A percentile compares a stretch with the other conserved stretches of the same genome.
These are phyloP conservation scores for Dispira simplex DNA, from an alignment of 192 early-diverging fungal genomes.

Conservation along the genomic window DNA sequence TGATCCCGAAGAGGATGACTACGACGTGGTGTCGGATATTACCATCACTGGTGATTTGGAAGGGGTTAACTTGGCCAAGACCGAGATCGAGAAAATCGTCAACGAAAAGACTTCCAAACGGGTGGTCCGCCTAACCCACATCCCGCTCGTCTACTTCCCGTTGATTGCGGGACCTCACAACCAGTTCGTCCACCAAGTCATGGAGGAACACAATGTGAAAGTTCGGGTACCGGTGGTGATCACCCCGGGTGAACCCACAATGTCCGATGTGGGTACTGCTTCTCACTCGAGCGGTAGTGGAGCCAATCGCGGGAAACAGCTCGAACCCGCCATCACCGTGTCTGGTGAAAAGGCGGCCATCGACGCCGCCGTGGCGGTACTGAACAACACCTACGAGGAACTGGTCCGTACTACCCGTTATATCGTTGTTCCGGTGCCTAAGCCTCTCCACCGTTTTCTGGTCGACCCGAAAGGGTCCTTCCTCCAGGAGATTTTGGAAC, in stretches of 20 bases:
- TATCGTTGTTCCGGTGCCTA: conserved; percentile 56
- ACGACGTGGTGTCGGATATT: conserved; percentile 34
- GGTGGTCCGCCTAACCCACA: conserved; percentile 40
- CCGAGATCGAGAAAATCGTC: conserved; percentile 68
- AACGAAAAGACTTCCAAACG: conserved; percentile 57
- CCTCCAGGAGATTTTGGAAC: conserved; percentile 69
- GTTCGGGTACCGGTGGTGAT: conserved; percentile 58
- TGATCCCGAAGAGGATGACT: conserved; percentile 42
- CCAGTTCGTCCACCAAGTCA: conserved; percentile 36
- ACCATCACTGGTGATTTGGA: conserved; percentile 71
- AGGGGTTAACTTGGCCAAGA: conserved; percentile 69
- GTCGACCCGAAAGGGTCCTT: conserved; percentile 63
- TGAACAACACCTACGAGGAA: conserved; percentile 40
- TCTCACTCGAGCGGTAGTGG: conserved; percentile 26
- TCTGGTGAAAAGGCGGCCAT: conserved; percentile 65
- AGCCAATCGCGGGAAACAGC: conserved; percentile 12
- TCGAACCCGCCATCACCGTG: conserved; percentile 43
- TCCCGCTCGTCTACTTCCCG: conserved; percentile 61
- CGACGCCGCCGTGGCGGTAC: conserved; percentile 36
- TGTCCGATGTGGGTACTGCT: conserved; percentile 15
- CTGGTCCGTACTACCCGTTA: conserved; percentile 49
- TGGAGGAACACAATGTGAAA: conserved; percentile 42
- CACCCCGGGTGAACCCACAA: too few relatives aligned
- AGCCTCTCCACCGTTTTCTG: conserved; percentile 87
- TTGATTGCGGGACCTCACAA: conserved; percentile 72